phyloP scores from a whole-genome alignment of 140 eudicot species.

The Flaveria floridana region DNA sequence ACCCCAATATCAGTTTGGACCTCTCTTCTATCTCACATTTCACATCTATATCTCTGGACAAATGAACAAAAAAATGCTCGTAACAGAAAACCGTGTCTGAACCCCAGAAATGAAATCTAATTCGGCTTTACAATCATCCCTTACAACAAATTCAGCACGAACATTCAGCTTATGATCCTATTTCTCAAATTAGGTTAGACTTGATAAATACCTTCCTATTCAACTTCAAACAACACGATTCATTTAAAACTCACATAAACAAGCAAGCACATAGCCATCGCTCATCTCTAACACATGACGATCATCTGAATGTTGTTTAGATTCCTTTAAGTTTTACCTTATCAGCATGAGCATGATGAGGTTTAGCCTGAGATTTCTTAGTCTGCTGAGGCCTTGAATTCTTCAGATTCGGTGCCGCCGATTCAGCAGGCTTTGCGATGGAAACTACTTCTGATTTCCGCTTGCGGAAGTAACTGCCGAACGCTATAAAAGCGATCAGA shows the following conservation, averaged over 20 bases:
- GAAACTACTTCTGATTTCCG: conserved; percentile 65
- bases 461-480: conserved; percentile 65
- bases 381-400: conserved; percentile 42
- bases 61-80: background rate
- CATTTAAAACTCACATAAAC: conserved; percentile 12
- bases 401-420: conserved; percentile 36
- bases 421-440: conserved; percentile 42
- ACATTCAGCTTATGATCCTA: conserved; percentile 22
- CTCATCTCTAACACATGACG: conserved; percentile 5
- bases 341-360: conserved; percentile 80
- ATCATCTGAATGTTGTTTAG: background rate
- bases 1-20: background rate
- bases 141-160: background rate
- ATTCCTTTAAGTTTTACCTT: conserved; percentile 43
- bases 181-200: conserved; percentile 23
- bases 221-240: conserved; percentile 20
- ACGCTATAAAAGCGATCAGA: conserved; percentile 54
- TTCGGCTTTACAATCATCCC: background rate
- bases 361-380: conserved; percentile 63
- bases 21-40: background rate
- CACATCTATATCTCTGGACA: background rate
- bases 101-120: conserved; percentile 19
- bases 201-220: conserved; percentile 3
- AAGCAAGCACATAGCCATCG: conserved; percentile 10
- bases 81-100: conserved; percentile 2